These are phyloP conservation scores for Colletotrichum graminicola DNA, from an alignment of 2,329 filamentous ascomycete species.

Conservation along the genomic window DNA sequence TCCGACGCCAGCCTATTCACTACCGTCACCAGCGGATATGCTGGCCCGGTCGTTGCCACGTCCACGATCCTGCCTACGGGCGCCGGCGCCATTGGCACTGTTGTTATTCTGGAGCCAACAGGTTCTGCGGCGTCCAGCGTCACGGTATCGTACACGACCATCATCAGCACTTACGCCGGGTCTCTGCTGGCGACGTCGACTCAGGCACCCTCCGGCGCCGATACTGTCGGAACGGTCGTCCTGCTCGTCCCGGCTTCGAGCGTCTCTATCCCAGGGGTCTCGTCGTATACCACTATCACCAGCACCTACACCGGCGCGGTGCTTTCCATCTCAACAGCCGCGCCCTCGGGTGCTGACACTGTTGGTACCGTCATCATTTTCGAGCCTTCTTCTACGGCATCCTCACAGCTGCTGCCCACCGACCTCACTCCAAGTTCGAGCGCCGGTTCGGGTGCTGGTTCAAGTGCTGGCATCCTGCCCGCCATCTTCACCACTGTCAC, in stretches of 20 bases:
- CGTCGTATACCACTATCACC: constrained; percentile 8
- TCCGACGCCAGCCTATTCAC: neutral
- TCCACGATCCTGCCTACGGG: neutral
- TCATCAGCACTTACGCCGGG: constrained; percentile 13
- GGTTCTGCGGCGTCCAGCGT: constrained; percentile 6
- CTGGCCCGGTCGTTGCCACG: neutral
- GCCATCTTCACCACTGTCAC: neutral
- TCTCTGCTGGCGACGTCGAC: constrained; percentile 25
- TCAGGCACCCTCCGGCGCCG: constrained; percentile 16
- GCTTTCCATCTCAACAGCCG: neutral
- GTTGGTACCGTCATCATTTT: constrained; percentile 23
- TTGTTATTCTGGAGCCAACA: constrained; percentile 24
- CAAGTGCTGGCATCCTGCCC: no score
- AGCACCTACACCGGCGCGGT: constrained; percentile 2
- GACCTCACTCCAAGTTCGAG: neutral
- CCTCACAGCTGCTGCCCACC: neutral
- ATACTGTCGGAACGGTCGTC: constrained; percentile 22
- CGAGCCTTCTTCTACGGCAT: constrained; percentile 1
- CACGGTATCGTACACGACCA: constrained; percentile 1
- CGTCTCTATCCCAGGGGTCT: neutral
- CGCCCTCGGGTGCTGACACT: constrained; percentile 1
- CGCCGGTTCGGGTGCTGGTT: no score
- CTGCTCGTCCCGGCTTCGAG: neutral
- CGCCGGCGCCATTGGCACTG: constrained; percentile 17
- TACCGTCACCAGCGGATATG: neutral